phyloP scores from a whole-genome alignment of 805 yeast species.

The Candida coquimbonensis region DNA sequence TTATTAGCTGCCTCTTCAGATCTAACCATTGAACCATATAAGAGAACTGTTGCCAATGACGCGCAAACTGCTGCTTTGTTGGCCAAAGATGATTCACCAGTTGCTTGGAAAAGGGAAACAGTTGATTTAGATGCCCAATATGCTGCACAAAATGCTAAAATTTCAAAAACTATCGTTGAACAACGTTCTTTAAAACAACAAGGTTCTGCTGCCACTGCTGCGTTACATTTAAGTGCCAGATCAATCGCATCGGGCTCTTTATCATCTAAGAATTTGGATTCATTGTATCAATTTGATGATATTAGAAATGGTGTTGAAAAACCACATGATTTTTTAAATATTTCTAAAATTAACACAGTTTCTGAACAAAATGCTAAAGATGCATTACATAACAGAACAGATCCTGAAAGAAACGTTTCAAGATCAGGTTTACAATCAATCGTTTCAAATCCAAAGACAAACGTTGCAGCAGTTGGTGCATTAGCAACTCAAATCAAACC shows the following conservation, averaged over 20 bases:
- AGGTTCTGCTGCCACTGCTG: conserved; percentile 18
- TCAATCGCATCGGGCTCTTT: conserved; percentile 27
- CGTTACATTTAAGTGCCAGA: conserved; percentile 29
- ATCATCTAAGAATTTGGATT: conserved; percentile 34
- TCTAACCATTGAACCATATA: conserved; percentile 57
- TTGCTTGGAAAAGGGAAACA: conserved; percentile 44
- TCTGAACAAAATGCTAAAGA: conserved; percentile 37
- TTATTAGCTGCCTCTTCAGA: conserved; percentile 63
- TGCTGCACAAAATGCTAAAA: conserved; percentile 31
- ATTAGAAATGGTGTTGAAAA: conserved; percentile 32
- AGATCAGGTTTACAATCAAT: conserved; percentile 34
- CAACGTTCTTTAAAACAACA: conserved; percentile 2
- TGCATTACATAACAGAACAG: conserved; percentile 23
- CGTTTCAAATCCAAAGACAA: conserved; percentile 26
- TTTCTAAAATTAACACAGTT: conserved; percentile 42
- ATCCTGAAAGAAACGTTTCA: conserved; percentile 23
- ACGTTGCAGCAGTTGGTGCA: conserved; percentile 48
- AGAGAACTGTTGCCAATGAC: conserved; percentile 49
- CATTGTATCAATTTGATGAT: conserved; percentile 37
- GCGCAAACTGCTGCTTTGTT: conserved; percentile 61
- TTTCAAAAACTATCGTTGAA: not conserved
- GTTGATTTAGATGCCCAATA: conserved; percentile 42
- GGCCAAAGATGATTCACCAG: conserved; percentile 40
- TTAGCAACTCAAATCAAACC: conserved; percentile 1
- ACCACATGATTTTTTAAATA: conserved; percentile 33